Evolutionary conservation across 352 stramenopile species (phyloP), one percentile per base, ranked within the genome.

Genomic region (Phytophthora vignae): DNA sequence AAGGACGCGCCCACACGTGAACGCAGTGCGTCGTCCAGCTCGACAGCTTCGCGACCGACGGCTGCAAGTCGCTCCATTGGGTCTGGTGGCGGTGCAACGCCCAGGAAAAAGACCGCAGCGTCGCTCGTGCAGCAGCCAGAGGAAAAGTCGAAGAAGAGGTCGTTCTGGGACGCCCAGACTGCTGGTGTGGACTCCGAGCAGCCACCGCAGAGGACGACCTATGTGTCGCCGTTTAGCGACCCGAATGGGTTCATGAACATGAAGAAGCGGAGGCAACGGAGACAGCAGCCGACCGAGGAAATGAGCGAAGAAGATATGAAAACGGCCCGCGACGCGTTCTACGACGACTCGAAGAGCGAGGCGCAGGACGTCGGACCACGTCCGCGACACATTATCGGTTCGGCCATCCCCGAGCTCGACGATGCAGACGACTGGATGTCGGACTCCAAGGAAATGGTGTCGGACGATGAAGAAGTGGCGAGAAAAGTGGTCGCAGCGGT

Each of bases 401-500:
- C 81, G 38, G 64, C 75, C 17, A 76, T 78, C 10, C 48, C 49
- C 33, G 64, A 46, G 9, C 27, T 69, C 10, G 70, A 85, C 27
- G 80, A 83, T 49, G 73, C 70, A 52, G 85, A 92, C 52, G 77
- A 77, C 2, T 93, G 84, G 84, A 74, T 92, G 10, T 92, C 84
- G 1, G 88, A 91, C 55, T 81, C 79, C 0, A 84, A 89, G 55
- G 82, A 90, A 42, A 68, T 75, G 7, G 19, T 21, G 4, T 77
- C 52, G 11, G 60, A 65, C 5, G 64, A 57, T 50, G 63, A 79
- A 25, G 27, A 66, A 11, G 46, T 27, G 64, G 25, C 36, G 38
- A 17, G 15, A 4, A 55, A 65, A 12, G 21, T 27, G 2, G 27
- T n/a, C 19, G 14, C n/a, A 52, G 25, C 14, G 15, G 38, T 14